Base-by-base conservation (phyloP, 2,329 filamentous ascomycete genomes). In the Karstenula rhodostoma region DNA sequence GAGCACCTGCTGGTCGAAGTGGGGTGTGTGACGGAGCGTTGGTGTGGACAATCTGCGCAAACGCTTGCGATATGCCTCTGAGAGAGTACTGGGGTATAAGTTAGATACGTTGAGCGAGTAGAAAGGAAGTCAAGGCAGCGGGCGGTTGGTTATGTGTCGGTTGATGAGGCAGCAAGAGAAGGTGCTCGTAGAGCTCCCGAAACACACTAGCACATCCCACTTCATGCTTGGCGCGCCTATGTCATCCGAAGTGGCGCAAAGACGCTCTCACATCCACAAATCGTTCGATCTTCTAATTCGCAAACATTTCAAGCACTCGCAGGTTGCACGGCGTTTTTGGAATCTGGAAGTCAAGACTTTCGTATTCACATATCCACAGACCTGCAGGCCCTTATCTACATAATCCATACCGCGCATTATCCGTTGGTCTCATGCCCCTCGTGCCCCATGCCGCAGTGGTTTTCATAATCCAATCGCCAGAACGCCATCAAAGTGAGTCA, bases 381-480 rank as follows among this genome's bases (percentile, higher is more conserved):
- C 57, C 61, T 35, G n/a, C 40, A 13, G 56, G 57, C 51, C 59
- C 47, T 58, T 46, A 63, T 66, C 57, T 67, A 69, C 59, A 60
- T 67, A 62, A 12, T 37, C 60, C 57, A 55, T 63, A 55, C 37
- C 33, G 56, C 61, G 54, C 61, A 58, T 56, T 61, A 57, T 51
- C 44, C 49, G 33, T 60, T 37, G 57, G 33, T 60, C 57, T 51
- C 58, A 17, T 59, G 40, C 55, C 44, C 61, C 51, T 35, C 59
- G 37, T 62, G 23, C 50, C 51, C 43, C 59, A 43, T 62, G 25
- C 51, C 63, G 22, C 58, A 62, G 61, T 58, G 23, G 56, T 33
- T 32, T 56, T 49, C 15, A 33, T 32, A 37, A 46, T 42, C 19
- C 19, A 27, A 42, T 52, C 47, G 47, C 52, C 53, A 57, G 3